Conservation (phyloP, 306 rosid genomes). For the Pterocarpus santalinus region DNA sequence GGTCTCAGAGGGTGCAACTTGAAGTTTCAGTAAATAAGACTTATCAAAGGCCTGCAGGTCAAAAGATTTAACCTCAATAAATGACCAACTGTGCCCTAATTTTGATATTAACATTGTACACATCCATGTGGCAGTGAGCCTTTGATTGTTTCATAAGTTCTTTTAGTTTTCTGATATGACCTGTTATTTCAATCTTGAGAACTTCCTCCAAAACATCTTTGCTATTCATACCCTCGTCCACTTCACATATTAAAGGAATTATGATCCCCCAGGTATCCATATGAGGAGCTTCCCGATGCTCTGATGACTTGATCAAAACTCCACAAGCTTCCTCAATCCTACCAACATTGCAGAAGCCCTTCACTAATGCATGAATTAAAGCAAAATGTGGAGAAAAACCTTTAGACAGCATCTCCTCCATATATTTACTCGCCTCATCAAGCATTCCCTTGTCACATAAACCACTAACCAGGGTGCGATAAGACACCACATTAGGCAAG, state of each 20-base stretch:
- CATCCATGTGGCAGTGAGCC: slow-evolving; percentile 38
- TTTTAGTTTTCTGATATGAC: slow-evolving; percentile 56
- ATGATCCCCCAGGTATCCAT: slow-evolving; percentile 67
- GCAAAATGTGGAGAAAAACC: slow-evolving; percentile 82
- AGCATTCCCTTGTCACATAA: slow-evolving; percentile 76
- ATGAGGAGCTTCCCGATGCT: slow-evolving; percentile 79
- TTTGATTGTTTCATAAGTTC: slow-evolving; percentile 24
- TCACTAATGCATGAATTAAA: slow-evolving; percentile 65
- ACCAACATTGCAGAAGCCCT: slow-evolving; percentile 77
- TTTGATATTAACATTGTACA: slow-evolving; percentile 27
- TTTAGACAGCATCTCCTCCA: slow-evolving; percentile 66
- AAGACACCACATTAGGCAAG: slow-evolving; percentile 79
- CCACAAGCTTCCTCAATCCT: slow-evolving; percentile 78
- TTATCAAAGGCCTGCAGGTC: slow-evolving; percentile 85
- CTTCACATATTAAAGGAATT: slow-evolving; percentile 70
- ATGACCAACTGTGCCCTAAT: slow-evolving; percentile 24
- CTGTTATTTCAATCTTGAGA: slow-evolving; percentile 64
- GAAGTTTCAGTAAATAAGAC: slow-evolving; percentile 91
- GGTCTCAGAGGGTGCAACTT: slow-evolving; percentile 97
- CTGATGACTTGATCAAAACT: slow-evolving; percentile 56
- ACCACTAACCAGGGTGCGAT: slow-evolving; percentile 72
- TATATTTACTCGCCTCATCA: slow-evolving; percentile 67
- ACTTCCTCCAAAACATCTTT: slow-evolving; percentile 55
- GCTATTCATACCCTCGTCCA: slow-evolving; percentile 51
- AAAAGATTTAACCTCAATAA: slow-evolving; percentile 42